Percentiles rank a stretch among this genome's conserved stretches.
Conservation (phyloP, 2,329 filamentous ascomycete genomes). For the Fusarium sp. region DNA sequence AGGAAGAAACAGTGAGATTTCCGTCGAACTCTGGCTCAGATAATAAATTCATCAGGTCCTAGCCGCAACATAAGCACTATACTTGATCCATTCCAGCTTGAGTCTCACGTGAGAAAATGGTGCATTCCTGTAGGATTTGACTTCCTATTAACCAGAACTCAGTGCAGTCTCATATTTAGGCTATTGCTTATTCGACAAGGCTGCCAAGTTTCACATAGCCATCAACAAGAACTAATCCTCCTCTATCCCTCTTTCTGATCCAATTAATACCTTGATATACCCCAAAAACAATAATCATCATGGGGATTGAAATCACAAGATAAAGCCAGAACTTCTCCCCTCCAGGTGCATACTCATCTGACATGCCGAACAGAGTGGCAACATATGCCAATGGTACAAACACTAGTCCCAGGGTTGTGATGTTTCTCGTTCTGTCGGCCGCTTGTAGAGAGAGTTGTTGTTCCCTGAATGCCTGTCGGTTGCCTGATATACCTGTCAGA, state of each 20-base stretch:
- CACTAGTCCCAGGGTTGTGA: background rate
- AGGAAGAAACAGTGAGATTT: no score
- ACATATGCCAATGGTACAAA: constrained; percentile 1
- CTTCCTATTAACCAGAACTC: no score
- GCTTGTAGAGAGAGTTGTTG: background rate
- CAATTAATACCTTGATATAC: background rate
- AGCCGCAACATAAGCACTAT: no score
- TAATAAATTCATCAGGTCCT: no score
- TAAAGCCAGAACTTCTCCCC: background rate
- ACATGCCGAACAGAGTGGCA: background rate
- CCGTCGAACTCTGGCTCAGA: no score
- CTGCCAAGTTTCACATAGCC: background rate
- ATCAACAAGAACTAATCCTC: background rate
- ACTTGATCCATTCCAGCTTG: no score
- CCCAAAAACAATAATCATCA: background rate
- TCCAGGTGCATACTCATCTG: background rate
- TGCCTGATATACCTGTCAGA: background rate
- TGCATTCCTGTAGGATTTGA: no score
- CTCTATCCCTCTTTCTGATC: background rate
- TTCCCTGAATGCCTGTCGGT: background rate
- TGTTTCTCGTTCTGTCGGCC: background rate
- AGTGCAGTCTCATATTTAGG: no score
- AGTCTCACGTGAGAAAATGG: no score
- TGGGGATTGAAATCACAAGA: background rate
- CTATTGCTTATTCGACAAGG: background rate